Evolutionary conservation across 176 grass and related monocot species (phyloP), one percentile per base, ranked within the genome.

Genomic region (Leersia perrieri): DNA sequence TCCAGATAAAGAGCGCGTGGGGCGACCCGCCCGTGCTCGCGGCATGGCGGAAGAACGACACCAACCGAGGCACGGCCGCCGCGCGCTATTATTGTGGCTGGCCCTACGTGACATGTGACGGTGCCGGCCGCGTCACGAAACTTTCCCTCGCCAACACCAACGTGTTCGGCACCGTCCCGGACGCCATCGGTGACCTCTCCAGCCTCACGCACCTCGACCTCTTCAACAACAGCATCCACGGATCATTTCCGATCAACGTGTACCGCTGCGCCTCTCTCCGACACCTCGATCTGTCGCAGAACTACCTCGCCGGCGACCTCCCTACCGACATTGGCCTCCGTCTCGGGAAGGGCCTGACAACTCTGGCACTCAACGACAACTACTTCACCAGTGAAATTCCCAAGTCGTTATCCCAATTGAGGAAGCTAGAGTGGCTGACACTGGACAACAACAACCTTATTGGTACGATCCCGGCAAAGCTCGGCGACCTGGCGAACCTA

Each of bases 1-100:
- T 93, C 8, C 47, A 32, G 60, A 88, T 94, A 78, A 94, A 93
- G 81, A 0, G 61, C 53, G 90, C 76, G 15, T 92, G 88, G 92
- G 44, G 51, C 13, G 29, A 88, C 69, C 91, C 86, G 64, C 0
- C 65, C 1, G 82, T 16, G 57, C 90, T 98, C 53, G 64, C 83
- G 33, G 66, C 68, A 4, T 92, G 95, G 92, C n/a, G n/a, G n/a
- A n/a, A n/a, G n/a, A n/a, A n/a, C n/a, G n/a, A n/a, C n/a, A n/a
- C n/a, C n/a, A 83, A 41, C 49, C 61, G 38, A 30, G 49, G 40
- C 61, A 26, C 76, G 63, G 38, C 49, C 14, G 40, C 12, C 44
- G 28, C 63, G 34, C 72, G 87, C 86, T 94, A 90, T 90, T 14
- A 7, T n/a, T n/a, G n/a, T n/a, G n/a, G n/a, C 11, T 98, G 95